These are phyloP conservation scores for Solanum hybrid DNA, from an alignment of 305 asterid genomes.

Conservation along the genomic window DNA sequence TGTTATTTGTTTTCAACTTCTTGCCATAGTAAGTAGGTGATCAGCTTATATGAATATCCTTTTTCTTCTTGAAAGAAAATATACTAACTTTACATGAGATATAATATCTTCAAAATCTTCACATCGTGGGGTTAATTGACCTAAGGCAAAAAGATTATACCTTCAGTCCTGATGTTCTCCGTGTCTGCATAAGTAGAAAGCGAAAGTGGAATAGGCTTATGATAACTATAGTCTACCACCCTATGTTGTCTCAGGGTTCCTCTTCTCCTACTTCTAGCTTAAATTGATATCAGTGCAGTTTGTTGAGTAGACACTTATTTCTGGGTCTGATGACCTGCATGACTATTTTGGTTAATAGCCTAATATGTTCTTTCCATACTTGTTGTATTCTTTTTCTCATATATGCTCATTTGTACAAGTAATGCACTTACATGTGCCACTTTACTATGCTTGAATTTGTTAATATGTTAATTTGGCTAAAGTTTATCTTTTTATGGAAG, in stretches of 20 bases:
- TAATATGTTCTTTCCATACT: not conserved
- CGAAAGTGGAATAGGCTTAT: not conserved
- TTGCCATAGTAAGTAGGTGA: not conserved
- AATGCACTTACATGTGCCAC: not conserved
- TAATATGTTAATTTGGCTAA: not conserved
- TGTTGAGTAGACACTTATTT: not conserved
- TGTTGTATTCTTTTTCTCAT: not conserved
- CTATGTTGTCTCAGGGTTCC: not conserved
- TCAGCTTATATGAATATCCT: not conserved
- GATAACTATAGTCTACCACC: not conserved
- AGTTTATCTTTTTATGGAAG: not conserved
- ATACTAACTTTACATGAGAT: not conserved
- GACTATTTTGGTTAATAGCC: not conserved
- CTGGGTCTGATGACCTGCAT: not conserved
- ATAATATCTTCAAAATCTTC: not conserved
- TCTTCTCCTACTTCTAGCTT: not conserved
- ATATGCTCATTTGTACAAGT: not conserved
- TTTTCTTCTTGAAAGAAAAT: not conserved
- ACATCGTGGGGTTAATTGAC: not conserved
- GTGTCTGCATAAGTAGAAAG: not conserved
- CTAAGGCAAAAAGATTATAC: not conserved
- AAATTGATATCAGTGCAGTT: not conserved
- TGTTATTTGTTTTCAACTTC: not conserved
- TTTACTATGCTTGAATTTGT: not conserved
- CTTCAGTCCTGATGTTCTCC: not conserved